Percentiles rank a stretch among this genome's conserved stretches.
Conservation (phyloP, 2,329 filamentous ascomycete genomes). For the Penicillium sp. region DNA sequence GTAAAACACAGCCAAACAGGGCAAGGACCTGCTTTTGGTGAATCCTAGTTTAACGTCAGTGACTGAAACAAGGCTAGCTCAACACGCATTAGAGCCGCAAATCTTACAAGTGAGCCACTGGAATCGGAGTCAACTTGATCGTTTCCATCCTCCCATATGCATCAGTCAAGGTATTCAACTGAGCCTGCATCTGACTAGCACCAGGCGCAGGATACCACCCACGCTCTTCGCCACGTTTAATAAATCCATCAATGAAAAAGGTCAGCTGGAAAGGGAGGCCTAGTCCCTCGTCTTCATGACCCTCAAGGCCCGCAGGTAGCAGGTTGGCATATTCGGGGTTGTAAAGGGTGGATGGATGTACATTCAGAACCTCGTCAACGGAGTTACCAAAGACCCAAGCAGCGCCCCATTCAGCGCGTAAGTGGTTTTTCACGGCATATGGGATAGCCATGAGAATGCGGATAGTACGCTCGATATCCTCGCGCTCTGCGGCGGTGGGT, state of each 20-base stretch:
- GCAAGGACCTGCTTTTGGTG: slow-evolving; percentile 57
- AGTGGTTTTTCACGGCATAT: slow-evolving; percentile 56
- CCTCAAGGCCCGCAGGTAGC: slow-evolving; percentile 44
- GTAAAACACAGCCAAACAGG: slow-evolving; percentile 52
- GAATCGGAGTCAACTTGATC: slow-evolving; percentile 55
- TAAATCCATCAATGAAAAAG: slow-evolving; percentile 53
- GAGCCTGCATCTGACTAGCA: slow-evolving; percentile 49
- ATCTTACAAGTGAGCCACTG: slow-evolving; percentile 50
- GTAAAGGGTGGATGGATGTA: slow-evolving; percentile 25
- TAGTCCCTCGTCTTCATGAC: slow-evolving; percentile 52
- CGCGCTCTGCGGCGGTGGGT: slow-evolving; percentile 38
- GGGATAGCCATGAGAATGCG: slow-evolving; percentile 54
- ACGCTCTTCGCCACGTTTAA: slow-evolving; percentile 48
- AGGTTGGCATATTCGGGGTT: slow-evolving; percentile 46
- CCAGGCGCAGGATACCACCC: slow-evolving; percentile 55
- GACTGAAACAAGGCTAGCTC: background rate
- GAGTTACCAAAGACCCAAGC: slow-evolving; percentile 27
- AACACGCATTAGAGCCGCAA: background rate
- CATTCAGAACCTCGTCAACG: slow-evolving; percentile 26
- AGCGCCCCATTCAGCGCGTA: slow-evolving; percentile 54
- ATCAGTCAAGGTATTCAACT: slow-evolving; percentile 49
- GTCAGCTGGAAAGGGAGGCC: slow-evolving; percentile 53
- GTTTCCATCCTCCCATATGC: slow-evolving; percentile 58
- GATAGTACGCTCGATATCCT: slow-evolving; percentile 52
- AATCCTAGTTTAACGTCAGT: slow-evolving; percentile 37